Percentiles rank a stretch among this genome's conserved stretches.
phyloP scores from a whole-genome alignment of 108 stramenopile species.

The Phaeodactylum tricornutum region DNA sequence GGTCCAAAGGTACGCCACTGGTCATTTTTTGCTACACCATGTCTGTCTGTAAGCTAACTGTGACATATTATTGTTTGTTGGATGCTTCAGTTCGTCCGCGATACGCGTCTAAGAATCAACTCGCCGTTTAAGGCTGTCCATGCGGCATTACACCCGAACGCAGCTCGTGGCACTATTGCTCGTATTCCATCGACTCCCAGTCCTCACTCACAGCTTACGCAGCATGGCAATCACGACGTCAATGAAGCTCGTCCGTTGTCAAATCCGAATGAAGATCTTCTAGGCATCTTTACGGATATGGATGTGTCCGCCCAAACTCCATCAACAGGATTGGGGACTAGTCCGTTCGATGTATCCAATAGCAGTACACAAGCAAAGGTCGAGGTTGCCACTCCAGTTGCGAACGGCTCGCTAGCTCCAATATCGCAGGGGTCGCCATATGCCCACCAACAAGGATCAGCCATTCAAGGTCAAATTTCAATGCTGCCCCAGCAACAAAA shows the following conservation, averaged over 20 bases:
- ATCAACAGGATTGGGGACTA: neutral
- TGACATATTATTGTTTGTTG: neutral
- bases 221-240: neutral
- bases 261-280: conserved; percentile 1
- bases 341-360: neutral
- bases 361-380: neutral
- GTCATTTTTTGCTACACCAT: neutral
- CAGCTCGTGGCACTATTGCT: conserved; percentile 6
- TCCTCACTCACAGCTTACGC: neutral
- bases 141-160: conserved; percentile 5
- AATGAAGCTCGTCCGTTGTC: neutral
- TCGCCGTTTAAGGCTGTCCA: conserved; percentile 1
- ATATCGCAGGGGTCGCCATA: neutral
- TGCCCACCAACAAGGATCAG: neutral
- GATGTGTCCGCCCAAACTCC: neutral
- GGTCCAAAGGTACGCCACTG: neutral
- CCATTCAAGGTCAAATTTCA: neutral
- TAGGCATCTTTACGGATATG: conserved; percentile 3
- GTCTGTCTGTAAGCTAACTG: neutral
- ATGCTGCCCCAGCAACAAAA: neutral
- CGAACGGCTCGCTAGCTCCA: neutral
- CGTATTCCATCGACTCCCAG: neutral
- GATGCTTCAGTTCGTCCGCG: neutral
- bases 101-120: neutral
- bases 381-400: neutral